A percentile compares a stretch with the other conserved stretches of the same genome.
These are phyloP conservation scores for Rubus parviflorus DNA, from an alignment of 306 rosid species.

Conservation along the genomic window DNA sequence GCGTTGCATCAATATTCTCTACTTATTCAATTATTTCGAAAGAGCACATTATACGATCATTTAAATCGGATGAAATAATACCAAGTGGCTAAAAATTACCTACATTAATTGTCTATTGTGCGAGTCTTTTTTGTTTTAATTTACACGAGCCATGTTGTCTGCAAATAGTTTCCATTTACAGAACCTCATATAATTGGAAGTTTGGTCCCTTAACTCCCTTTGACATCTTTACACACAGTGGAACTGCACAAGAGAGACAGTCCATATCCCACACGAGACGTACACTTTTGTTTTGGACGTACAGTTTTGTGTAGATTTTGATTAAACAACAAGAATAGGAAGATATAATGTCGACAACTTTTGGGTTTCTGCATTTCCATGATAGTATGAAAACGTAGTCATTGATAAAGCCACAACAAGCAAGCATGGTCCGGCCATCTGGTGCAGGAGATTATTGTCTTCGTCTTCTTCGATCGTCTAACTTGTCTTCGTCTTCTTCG, in stretches of 20 bases:
- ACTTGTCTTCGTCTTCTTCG: background rate
- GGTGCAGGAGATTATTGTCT: slow-evolving; percentile 2
- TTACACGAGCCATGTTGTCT: background rate
- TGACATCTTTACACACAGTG: background rate
- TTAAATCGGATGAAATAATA: too few relatives aligned
- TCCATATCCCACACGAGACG: background rate
- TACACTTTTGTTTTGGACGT: background rate
- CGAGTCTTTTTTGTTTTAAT: too few relatives aligned
- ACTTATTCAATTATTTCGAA: too few relatives aligned
- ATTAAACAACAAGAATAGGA: background rate
- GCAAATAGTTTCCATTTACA: background rate
- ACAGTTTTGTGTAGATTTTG: background rate
- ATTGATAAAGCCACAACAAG: background rate
- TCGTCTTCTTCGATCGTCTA: background rate
- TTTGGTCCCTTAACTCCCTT: background rate
- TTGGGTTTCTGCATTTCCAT: background rate
- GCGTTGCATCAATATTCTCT: too few relatives aligned
- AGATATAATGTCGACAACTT: background rate
- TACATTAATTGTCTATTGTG: background rate
- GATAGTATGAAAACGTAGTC: background rate
- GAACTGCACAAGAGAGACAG: slow-evolving; percentile 8
- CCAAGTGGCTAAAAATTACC: background rate
- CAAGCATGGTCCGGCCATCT: background rate
- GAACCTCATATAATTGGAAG: background rate
- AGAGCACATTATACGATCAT: too few relatives aligned